phyloP scores from a whole-genome alignment of 768 basidiomycete species.

The Tricholomella constricta region DNA sequence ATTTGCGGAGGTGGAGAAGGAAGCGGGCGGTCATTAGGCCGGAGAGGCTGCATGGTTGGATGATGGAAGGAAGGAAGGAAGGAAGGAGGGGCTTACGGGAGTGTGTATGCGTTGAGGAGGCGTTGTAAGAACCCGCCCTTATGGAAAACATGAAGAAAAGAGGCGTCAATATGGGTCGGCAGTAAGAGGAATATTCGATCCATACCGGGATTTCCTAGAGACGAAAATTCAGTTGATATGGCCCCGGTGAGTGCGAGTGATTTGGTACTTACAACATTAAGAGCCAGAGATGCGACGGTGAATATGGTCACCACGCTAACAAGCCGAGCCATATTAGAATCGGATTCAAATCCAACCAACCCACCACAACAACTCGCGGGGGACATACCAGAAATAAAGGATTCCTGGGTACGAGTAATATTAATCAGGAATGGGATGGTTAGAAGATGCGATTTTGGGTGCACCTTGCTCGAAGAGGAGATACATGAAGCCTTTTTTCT shows the following conservation, averaged over 20 bases:
- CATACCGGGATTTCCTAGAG: background rate
- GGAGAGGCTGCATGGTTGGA: conserved; percentile 9
- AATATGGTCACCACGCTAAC: conserved; percentile 25
- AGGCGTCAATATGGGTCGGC: background rate
- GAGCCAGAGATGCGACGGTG: conserved; percentile 25
- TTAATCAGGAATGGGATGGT: background rate
- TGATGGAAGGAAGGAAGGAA: no score
- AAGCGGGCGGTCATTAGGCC: conserved; percentile 20
- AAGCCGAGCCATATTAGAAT: no score
- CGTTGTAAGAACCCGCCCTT: conserved; percentile 31
- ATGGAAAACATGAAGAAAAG: background rate
- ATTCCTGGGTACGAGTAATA: conserved; percentile 19
- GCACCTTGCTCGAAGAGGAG: conserved; percentile 31
- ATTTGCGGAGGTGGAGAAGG: conserved; percentile 17
- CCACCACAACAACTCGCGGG: background rate
- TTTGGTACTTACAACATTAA: conserved; percentile 24
- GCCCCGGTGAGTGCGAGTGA: background rate
- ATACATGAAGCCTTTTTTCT: conserved; percentile 21
- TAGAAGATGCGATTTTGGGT: background rate
- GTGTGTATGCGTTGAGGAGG: conserved; percentile 25
- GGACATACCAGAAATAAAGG: conserved; percentile 28
- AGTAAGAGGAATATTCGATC: background rate
- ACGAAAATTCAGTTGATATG: background rate
- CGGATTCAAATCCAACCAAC: no score
- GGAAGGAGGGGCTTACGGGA: conserved; percentile 23